These are phyloP conservation scores for Bipolaris zeicola DNA, from an alignment of 2,329 filamentous ascomycete species.

Conservation along the genomic window DNA sequence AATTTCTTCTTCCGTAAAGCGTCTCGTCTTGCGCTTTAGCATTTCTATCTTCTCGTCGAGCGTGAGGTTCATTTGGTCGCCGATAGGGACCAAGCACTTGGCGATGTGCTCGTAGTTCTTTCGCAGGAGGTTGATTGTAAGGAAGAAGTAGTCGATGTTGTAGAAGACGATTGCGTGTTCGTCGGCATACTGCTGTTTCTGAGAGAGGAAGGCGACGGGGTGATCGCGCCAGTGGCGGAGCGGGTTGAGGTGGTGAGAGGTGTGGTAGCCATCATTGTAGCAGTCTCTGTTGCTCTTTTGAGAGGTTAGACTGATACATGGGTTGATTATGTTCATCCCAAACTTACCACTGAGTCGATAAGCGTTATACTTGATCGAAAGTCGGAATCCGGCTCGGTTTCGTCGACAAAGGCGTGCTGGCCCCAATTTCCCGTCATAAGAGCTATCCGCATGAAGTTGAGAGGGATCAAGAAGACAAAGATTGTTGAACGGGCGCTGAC, in stretches of 20 bases:
- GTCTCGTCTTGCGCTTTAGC: conserved; percentile 67
- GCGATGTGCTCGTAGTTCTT: conserved; percentile 76
- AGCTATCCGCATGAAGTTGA: conserved; percentile 69
- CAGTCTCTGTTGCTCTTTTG: conserved; percentile 77
- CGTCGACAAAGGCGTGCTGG: conserved; percentile 81
- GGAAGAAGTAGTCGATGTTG: conserved; percentile 80
- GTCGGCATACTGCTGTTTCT: conserved; percentile 68
- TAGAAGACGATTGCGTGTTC: conserved; percentile 77
- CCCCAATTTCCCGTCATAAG: conserved; percentile 87
- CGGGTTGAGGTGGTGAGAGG: conserved; percentile 79
- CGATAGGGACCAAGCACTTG: conserved; percentile 73
- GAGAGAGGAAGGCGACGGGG: conserved; percentile 72
- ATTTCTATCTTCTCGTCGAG: conserved; percentile 67
- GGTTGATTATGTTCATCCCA: too few relatives aligned
- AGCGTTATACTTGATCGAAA: conserved; percentile 79
- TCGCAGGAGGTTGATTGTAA: conserved; percentile 69
- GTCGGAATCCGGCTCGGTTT: conserved; percentile 75
- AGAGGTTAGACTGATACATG: conserved; percentile 1
- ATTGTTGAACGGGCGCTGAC: conserved; percentile 62
- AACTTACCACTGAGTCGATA: conserved; percentile 74
- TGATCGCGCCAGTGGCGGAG: conserved; percentile 82
- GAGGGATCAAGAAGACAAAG: conserved; percentile 70
- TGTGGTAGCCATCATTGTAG: conserved; percentile 84
- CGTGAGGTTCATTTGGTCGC: conserved; percentile 70
- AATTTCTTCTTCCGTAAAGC: conserved; percentile 70